A percentile compares a stretch with the other conserved stretches of the same genome.
Conservation (phyloP, 2,329 filamentous ascomycete species). For the Raffaelea ambrosiae region DNA sequence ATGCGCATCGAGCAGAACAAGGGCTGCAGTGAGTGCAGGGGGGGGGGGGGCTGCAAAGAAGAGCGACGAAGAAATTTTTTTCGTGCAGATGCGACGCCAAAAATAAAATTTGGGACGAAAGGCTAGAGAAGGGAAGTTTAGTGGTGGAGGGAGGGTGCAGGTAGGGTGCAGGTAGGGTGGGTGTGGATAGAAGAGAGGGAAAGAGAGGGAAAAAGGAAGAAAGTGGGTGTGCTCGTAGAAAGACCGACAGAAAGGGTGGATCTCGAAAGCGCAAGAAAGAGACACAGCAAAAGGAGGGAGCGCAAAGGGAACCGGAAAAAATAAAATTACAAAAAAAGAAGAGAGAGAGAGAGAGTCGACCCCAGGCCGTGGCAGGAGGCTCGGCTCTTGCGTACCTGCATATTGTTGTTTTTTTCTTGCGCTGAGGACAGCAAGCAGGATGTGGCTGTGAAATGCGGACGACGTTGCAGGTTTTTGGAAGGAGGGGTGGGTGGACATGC, state of each 20-base stretch:
- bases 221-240: background rate
- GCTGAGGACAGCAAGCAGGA: background rate
- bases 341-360: background rate
- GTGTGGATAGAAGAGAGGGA: background rate
- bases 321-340: background rate
- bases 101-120: no score
- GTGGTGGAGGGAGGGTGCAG: no score
- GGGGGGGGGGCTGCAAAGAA: no score
- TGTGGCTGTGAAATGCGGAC: background rate
- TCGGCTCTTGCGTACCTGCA: slow-evolving; percentile 1
- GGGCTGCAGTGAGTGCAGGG: no score
- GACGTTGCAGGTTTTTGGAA: background rate
- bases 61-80: no score
- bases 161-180: background rate
- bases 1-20: no score
- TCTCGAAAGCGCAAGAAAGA: background rate
- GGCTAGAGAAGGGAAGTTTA: no score
- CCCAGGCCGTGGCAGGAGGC: background rate
- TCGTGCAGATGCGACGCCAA: no score
- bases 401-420: background rate
- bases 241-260: background rate
- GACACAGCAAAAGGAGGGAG: background rate
- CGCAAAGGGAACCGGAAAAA: background rate
- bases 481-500: background rate
- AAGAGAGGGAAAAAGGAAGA: background rate